Evolutionary conservation across 257 asterid species (phyloP), one percentile per base, ranked within the genome.

Genomic region (Nicotiana tabacum): DNA sequence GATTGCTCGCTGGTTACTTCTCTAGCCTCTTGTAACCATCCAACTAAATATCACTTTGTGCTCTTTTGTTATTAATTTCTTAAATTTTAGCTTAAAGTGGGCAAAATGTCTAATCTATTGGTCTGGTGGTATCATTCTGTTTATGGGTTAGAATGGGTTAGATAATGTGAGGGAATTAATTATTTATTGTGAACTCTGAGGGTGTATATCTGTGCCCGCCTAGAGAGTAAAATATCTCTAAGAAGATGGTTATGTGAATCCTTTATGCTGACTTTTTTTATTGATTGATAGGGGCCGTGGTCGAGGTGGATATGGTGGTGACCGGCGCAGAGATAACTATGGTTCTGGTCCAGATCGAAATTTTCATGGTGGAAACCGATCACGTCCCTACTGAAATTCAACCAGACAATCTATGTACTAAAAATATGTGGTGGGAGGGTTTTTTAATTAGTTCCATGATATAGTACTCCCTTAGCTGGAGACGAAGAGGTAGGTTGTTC

Each of bases 271-370:
- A 58, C 10, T 7, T n/a, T 58, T 58, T 58, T 6, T 6, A 58
- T 58, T 58, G 27, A 58, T 58, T 6, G 65, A 53, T 58, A 91
- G 96, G n/a, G 95, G 97, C 1, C 95, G 98, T 76, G 99, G 99
- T 85, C 88, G 97, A 91, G 97, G 97, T 76, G 92, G 91, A 87
- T 92, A 90, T 69, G 99, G 84, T 48, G 80, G 84, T 35, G 61
- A 70, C 35, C 21, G 99, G 66, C 93, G 97, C 27, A 91, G 97
- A 87, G 99, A 90, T 90, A 93, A 91, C 89, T 87, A 84, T 29
- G 92, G 91, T 64, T 90, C 97, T 83, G 98, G 99, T 77, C 99
- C 99, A 57, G 98, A 94, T 82, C 90, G 98, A 85, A 88, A 94
- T 60, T 87, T 88, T 85, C 90, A 90, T 84, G 97, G 98, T 18